Evolutionary conservation across 2,329 filamentous ascomycete species (phyloP).

Genomic region (Amauroascus niger): DNA sequence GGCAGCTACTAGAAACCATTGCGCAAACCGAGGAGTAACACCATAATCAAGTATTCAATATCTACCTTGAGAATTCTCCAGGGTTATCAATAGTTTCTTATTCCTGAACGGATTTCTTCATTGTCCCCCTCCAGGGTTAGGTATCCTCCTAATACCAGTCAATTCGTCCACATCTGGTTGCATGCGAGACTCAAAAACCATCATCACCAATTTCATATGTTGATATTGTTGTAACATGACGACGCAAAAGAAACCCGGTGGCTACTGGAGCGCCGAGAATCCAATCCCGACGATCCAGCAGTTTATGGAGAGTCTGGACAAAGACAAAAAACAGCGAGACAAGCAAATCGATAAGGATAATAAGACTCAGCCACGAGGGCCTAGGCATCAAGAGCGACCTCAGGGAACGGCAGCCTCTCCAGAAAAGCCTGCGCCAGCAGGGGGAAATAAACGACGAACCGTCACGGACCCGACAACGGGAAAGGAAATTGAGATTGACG

Average conservation of each 20-base stretch:
- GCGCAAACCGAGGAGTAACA: too few species aligned
- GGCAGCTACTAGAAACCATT: too few species aligned
- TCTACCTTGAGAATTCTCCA: too few species aligned
- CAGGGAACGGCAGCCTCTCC: slow-evolving; percentile 32
- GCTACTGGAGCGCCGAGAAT: slow-evolving; percentile 74
- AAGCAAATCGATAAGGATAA: slow-evolving; percentile 54
- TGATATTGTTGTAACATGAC: slow-evolving; percentile 29
- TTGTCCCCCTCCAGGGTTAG: too few species aligned
- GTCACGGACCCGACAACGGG: slow-evolving; percentile 87
- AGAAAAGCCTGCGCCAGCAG: slow-evolving; percentile 41
- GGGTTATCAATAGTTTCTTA: too few species aligned
- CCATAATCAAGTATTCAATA: too few species aligned
- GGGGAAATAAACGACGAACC: slow-evolving; percentile 41
- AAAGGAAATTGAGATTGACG: slow-evolving; percentile 73
- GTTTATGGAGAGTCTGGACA: slow-evolving; percentile 69
- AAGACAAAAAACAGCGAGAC: slow-evolving; percentile 67
- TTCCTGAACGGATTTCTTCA: too few species aligned
- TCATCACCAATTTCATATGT: too few species aligned
- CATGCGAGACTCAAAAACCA: too few species aligned
- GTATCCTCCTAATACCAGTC: too few species aligned
- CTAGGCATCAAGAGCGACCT: slow-evolving; percentile 20
- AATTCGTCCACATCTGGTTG: too few species aligned
- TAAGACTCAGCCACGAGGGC: slow-evolving; percentile 32
- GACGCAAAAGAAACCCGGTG: slow-evolving; percentile 43
- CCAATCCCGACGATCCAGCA: slow-evolving; percentile 79